phyloP scores from a whole-genome alignment of 768 basidiomycete species.

The Leccinum broughii region DNA sequence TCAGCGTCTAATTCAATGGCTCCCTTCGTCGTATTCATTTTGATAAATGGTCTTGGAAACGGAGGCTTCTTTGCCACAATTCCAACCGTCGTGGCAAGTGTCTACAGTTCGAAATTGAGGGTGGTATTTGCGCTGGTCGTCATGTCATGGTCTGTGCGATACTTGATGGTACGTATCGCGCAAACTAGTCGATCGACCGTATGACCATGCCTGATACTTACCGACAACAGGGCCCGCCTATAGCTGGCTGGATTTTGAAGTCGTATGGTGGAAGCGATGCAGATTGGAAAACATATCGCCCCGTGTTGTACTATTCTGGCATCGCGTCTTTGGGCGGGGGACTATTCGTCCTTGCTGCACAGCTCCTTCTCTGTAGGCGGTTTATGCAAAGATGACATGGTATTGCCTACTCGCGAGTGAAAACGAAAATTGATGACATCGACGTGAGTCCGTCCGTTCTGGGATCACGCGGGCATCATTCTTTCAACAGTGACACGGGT shows the following conservation, averaged over 20 bases:
- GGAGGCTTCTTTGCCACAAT: constrained; percentile 38
- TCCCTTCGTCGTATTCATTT: constrained; percentile 28
- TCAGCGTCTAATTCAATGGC: constrained; percentile 27
- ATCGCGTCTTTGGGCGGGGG: constrained; percentile 28
- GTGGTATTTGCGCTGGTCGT: constrained; percentile 37
- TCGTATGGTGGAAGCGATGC: constrained; percentile 24
- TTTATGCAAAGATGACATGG: neutral
- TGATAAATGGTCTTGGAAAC: constrained; percentile 33
- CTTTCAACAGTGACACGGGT: too few relatives aligned
- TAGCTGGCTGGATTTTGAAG: constrained; percentile 31
- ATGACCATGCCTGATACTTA: neutral
- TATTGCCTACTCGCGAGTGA: neutral
- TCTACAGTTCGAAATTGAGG: constrained; percentile 32
- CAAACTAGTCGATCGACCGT: neutral
- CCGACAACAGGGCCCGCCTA: constrained; percentile 28
- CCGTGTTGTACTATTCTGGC: constrained; percentile 33
- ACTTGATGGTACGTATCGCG: constrained; percentile 22
- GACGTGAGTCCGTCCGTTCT: too few relatives aligned
- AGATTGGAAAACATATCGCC: constrained; percentile 25
- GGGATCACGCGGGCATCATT: too few relatives aligned
- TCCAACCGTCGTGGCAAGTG: constrained; percentile 33
- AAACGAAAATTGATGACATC: too few relatives aligned
- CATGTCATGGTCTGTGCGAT: constrained; percentile 35
- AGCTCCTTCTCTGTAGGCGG: constrained; percentile 5
- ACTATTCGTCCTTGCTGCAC: constrained; percentile 18